Conservation (phyloP, 176 grass and related monocot genomes). For the Rhynchospora breviuscula region DNA sequence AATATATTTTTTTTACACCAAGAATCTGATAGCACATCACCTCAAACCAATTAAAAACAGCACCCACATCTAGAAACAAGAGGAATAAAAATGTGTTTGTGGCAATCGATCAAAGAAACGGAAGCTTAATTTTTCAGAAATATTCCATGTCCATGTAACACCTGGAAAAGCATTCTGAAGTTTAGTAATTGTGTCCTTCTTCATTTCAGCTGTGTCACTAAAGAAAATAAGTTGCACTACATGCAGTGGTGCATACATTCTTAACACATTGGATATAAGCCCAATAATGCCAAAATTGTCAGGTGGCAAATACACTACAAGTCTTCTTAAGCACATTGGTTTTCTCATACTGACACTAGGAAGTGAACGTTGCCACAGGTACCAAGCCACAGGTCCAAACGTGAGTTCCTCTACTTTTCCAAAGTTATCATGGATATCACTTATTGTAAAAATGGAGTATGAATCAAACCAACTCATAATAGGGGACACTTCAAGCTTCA, state of each 20-base stretch:
- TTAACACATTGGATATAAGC: slow-evolving; percentile 27
- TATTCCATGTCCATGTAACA: slow-evolving; percentile 48
- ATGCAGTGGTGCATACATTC: slow-evolving; percentile 15
- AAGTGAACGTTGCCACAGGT: slow-evolving; percentile 25
- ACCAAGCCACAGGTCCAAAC: slow-evolving; percentile 41
- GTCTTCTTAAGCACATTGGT: slow-evolving; percentile 38
- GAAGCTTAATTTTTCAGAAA: slow-evolving; percentile 16
- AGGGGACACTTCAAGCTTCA: slow-evolving; percentile 33
- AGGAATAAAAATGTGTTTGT: background rate
- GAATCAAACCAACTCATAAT: slow-evolving; percentile 13
- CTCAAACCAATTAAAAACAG: background rate
- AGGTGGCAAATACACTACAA: slow-evolving; percentile 41
- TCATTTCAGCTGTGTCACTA: background rate
- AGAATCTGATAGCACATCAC: background rate
- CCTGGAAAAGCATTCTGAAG: slow-evolving; percentile 24
- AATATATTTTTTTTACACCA: background rate
- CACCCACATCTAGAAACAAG: background rate
- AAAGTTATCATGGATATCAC: slow-evolving; percentile 28
- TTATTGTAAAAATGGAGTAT: slow-evolving; percentile 11
- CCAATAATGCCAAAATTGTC: background rate
- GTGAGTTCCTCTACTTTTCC: slow-evolving; percentile 35
- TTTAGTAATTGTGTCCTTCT: background rate
- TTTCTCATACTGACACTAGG: background rate
- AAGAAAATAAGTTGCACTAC: slow-evolving; percentile 51
- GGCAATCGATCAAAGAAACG: background rate